Conservation (phyloP, 2,329 filamentous ascomycete species). For the Fusarium musae region DNA sequence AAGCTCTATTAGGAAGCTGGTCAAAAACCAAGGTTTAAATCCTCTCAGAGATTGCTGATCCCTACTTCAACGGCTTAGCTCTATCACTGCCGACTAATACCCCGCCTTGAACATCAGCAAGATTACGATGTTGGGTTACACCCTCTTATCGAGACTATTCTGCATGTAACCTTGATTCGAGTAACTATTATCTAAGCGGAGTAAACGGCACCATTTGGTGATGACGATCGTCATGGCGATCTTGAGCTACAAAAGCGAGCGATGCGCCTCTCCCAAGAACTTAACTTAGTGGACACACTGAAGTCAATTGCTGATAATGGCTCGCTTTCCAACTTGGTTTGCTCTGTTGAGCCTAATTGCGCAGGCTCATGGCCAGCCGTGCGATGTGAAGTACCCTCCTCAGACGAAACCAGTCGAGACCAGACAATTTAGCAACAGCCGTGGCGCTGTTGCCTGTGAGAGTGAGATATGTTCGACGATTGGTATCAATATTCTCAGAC, state of each 20-base stretch:
- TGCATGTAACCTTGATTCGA: not conserved
- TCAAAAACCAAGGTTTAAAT: not conserved
- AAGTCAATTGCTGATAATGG: not conserved
- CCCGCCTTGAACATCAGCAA: conserved; percentile 2
- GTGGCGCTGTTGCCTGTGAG: conserved; percentile 72
- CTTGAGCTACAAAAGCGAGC: not conserved
- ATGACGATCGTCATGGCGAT: not conserved
- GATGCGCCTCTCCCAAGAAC: not conserved
- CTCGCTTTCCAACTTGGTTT: not conserved
- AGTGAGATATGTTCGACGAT: conserved; percentile 68
- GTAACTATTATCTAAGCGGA: not conserved
- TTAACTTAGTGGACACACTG: too few relatives aligned
- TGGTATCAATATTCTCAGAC: conserved; percentile 65
- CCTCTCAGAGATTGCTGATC: conserved; percentile 10
- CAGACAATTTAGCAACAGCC: conserved; percentile 33
- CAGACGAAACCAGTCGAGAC: conserved; percentile 4
- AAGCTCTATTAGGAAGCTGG: conserved; percentile 25
- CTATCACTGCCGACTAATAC: not conserved
- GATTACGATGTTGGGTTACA: not conserved
- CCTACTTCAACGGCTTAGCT: conserved; percentile 11
- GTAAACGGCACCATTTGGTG: not conserved
- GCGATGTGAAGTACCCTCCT: conserved; percentile 19
- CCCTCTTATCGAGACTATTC: not conserved
- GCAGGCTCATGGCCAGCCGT: conserved; percentile 8
- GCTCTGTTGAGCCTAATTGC: conserved; percentile 24